Evolutionary conservation across 257 asterid species (phyloP).

Genomic region (Petunia secreta): DNA sequence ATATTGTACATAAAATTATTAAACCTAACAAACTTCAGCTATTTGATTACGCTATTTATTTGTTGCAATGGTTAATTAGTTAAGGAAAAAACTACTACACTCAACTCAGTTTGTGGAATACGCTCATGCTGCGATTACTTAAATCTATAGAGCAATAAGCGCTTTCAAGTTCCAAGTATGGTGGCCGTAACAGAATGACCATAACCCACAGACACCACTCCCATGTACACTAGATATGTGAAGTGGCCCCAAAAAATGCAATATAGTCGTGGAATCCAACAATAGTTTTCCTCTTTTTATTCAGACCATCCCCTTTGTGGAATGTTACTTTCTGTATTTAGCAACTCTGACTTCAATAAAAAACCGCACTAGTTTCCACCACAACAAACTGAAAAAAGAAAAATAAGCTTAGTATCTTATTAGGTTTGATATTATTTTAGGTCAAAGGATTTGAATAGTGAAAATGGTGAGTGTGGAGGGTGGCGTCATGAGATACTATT

Average conservation of each 20-base stretch:
- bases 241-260: conserved; percentile 14
- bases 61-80: too few relatives aligned
- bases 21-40: too few relatives aligned
- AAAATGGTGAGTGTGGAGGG: conserved; percentile 20
- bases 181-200: neutral
- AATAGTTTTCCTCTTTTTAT: neutral
- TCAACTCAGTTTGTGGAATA: too few relatives aligned
- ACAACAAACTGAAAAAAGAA: neutral
- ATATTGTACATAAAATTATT: too few relatives aligned
- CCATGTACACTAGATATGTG: neutral
- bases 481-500: conserved; percentile 20
- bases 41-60: too few relatives aligned
- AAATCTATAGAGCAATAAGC: neutral
- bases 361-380: neutral
- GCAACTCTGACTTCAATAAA: neutral
- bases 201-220: neutral
- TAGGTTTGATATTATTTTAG: neutral
- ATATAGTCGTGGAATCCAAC: conserved; percentile 1
- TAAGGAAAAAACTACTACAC: too few relatives aligned
- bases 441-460: neutral
- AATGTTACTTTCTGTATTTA: neutral
- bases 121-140: too few relatives aligned
- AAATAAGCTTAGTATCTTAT: neutral
- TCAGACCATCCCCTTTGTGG: conserved; percentile 1
- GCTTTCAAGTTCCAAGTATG: neutral